These are phyloP conservation scores for Russula compacta DNA, from an alignment of 768 basidiomycete genomes.

Conservation along the genomic window DNA sequence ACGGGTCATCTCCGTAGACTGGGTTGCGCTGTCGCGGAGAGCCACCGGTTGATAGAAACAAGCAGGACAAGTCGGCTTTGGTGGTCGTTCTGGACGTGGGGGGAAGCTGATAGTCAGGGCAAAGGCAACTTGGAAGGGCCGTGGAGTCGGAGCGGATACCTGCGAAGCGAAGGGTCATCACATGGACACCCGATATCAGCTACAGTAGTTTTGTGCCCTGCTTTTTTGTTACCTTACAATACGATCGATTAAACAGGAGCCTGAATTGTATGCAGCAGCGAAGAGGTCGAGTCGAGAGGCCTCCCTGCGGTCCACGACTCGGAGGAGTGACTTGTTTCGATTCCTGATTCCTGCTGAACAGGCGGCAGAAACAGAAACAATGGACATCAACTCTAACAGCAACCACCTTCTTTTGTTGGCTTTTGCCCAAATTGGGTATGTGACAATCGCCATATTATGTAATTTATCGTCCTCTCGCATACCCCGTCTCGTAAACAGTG, in stretches of 20 bases:
- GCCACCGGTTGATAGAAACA: not conserved
- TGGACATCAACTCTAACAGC: no score
- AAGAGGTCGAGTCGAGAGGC: not conserved
- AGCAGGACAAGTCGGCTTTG: not conserved
- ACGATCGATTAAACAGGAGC: not conserved
- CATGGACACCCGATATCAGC: not conserved
- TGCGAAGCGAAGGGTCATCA: not conserved
- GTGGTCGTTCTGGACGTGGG: not conserved
- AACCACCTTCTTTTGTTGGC: not conserved
- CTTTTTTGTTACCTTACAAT: not conserved
- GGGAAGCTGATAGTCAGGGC: no score
- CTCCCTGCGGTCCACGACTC: conserved; percentile 1
- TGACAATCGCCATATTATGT: not conserved
- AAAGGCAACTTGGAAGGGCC: not conserved
- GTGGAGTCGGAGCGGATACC: not conserved
- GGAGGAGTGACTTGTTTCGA: not conserved
- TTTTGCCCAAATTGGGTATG: not conserved
- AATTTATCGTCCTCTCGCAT: not conserved
- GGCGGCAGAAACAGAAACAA: no score
- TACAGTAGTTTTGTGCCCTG: not conserved
- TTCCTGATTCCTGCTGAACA: not conserved
- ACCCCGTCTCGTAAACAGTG: no score
- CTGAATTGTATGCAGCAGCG: not conserved
- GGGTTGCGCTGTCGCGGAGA: not conserved
- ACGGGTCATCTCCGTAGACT: conserved; percentile 34